Conservation (phyloP, 192 early-diverging fungal species). For the Backusella psychrophila region DNA sequence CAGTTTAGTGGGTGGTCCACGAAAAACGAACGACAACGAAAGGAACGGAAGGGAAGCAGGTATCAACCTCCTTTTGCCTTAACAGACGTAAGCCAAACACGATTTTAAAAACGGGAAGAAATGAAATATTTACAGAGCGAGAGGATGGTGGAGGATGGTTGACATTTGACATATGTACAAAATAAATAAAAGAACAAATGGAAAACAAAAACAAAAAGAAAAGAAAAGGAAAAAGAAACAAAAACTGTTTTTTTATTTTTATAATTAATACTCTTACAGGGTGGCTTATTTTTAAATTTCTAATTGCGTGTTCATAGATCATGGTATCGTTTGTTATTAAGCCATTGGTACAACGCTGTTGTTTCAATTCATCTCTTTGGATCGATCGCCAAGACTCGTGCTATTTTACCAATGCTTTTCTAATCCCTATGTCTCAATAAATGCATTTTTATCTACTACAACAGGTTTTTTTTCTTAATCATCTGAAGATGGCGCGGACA, state of each 20-base stretch:
- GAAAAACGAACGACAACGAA: not conserved
- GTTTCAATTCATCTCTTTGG: conserved; percentile 17
- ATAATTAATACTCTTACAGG: not conserved
- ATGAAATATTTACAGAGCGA: not conserved
- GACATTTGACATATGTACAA: not conserved
- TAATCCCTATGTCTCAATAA: not conserved
- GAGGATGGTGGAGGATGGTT: not conserved
- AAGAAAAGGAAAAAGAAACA: not conserved
- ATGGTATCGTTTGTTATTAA: not conserved
- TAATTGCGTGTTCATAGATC: not conserved
- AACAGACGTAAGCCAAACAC: not conserved
- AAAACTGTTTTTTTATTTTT: not conserved
- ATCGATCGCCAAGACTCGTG: not conserved
- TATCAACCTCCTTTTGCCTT: not conserved
- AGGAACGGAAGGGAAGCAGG: not conserved
- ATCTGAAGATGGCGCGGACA: not conserved
- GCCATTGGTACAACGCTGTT: not conserved
- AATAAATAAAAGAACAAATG: not conserved
- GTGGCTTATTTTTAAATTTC: not conserved
- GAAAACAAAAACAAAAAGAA: too few species aligned
- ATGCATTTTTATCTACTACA: conserved; percentile 9
- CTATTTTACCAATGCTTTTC: conserved; percentile 6
- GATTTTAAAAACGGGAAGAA: not conserved
- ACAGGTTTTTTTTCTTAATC: not conserved
- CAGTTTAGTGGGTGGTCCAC: not conserved